Evolutionary conservation across 2,329 filamentous ascomycete species (phyloP), one percentile per base, ranked within the genome.

Genomic region (Sporothrix curviconia): DNA sequence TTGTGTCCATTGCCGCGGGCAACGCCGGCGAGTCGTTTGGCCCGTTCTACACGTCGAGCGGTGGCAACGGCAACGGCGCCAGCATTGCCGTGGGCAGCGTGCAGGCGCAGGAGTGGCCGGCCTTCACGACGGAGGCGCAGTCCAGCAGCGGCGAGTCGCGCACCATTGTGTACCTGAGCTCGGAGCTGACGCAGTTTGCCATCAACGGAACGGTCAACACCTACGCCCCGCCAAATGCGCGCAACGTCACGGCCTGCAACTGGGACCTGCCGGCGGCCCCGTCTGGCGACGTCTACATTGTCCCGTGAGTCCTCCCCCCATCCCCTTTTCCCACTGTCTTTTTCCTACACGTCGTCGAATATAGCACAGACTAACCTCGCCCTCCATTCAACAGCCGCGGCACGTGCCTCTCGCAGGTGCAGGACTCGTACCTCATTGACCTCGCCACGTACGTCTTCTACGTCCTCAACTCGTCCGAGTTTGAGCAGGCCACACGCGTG

Each of bases 1-100:
- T 72, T 22, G 69, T 73, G 44, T 69, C 71, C 5, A 68, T 75
- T 32, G 69, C 72, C 0, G 72, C 69, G 7, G 75, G 74, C 7
- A 77, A 77, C 55, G 68, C 69, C 19, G 74, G 74, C 11, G 24
- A 36, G 22, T 4, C 2, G 14, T 47, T 36, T 14, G 63, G 59
- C 11, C 55, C 62, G 44, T 72, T 72, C 54, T 64, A 65, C 25
- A 55, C 63, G 43, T 60, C 56, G 50, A 43, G 39, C 32, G 60
- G 58, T 2, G 57, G 47, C 40, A 56, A 56, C 42, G 57, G 47
- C 25, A 14, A 15, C 8, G 56, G 50, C 3, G 32, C 47, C 22
- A 49, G 53, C 22, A 9, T 40, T 19, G 42, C 53, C 17, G 40
- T 57, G 39, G 56, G 22, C 19, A 58, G 51, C 32, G 17, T 55